These are phyloP conservation scores for Mycosarcoma maydis DNA, from an alignment of 1,284 basidiomycete species.

Conservation along the genomic window DNA sequence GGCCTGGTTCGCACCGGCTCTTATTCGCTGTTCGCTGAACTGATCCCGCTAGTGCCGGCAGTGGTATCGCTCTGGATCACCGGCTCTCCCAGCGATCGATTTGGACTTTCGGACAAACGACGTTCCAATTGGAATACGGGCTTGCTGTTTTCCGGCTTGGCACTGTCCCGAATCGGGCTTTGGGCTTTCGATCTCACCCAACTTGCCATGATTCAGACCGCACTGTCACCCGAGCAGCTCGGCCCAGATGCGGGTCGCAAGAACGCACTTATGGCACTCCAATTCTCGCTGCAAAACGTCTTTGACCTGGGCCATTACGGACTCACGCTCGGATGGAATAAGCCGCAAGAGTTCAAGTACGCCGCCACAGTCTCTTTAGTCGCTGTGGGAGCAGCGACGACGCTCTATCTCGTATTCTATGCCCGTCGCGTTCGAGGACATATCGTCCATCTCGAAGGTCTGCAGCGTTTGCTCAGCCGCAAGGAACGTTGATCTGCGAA, in stretches of 20 bases:
- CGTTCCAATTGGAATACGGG: conserved; percentile 53
- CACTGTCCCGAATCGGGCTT: conserved; percentile 70
- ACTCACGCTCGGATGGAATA: conserved; percentile 50
- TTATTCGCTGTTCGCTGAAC: conserved; percentile 56
- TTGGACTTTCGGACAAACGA: conserved; percentile 29
- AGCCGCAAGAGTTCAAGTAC: conserved; percentile 52
- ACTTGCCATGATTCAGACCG: conserved; percentile 68
- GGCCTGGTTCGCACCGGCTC: conserved; percentile 71
- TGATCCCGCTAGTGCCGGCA: conserved; percentile 40
- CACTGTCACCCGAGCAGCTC: conserved; percentile 34
- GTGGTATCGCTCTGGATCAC: conserved; percentile 49
- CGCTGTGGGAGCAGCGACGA: conserved; percentile 44
- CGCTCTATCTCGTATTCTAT: conserved; percentile 54
- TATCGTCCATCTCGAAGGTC: conserved; percentile 52
- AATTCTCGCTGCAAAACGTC: conserved; percentile 52
- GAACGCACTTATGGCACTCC: conserved; percentile 52
- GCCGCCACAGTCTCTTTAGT: conserved; percentile 49
- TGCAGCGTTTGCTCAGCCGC: conserved; percentile 32
- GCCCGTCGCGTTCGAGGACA: conserved; percentile 55
- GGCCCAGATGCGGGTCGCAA: conserved; percentile 37
- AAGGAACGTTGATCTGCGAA: conserved; percentile 25
- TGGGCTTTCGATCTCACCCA: conserved; percentile 73
- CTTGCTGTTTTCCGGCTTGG: conserved; percentile 68
- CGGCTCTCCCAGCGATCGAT: conserved; percentile 22
- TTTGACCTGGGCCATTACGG: conserved; percentile 55